Base-by-base conservation (phyloP, 495 filamentous ascomycete species). In the Xylaria venustula region DNA sequence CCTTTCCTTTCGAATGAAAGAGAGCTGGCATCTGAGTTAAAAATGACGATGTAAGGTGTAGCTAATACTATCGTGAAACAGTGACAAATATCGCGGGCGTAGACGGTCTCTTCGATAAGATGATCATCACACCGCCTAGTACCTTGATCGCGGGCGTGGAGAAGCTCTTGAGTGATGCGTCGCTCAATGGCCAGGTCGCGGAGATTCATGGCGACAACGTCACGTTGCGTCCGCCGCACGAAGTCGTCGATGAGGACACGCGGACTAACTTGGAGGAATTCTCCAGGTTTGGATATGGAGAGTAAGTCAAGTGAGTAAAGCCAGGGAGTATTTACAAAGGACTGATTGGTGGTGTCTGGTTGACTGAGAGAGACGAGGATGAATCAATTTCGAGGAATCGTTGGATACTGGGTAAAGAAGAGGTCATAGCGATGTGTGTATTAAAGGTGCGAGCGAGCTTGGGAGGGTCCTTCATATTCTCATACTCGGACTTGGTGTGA, bases 161-260 rank as follows among this genome's bases (percentile, higher is more conserved):
- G 19, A 67, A 74, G 60, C 71, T 85, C n/a, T 59, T 78, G 7
- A 66, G 41, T 0, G 77, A 83, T 54, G 56, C 66, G 0, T 70
- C 49, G 12, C 52, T 83, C 26, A 79, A 73, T 1, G 83, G 83
- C 0, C 68, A 69, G 14, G 73, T 82, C 11, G 79, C 77, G 5
- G 83, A 86, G 67, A 77, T 85, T 25, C 81, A 84, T 62, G 81
- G 81, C 0, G 75, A 81, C 8, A 76, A 70, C n/a, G 79, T 82
- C 15, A 84, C 80, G 3, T 65, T 82, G 28, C 74, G 79, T 0
- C 73, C 79, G 37, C 76, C 69, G 11, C 78, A 77, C 37, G 77
- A 76, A 9, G 81, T 72, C 65, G 79, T 83, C 17, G 83, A 85
- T 64, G 77, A 76, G 40, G 81, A 80, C 50, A 81, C 75, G 28